Evolutionary conservation across 495 filamentous ascomycete genomes (phyloP).

Genomic region (Opeltia flavorubescens): DNA sequence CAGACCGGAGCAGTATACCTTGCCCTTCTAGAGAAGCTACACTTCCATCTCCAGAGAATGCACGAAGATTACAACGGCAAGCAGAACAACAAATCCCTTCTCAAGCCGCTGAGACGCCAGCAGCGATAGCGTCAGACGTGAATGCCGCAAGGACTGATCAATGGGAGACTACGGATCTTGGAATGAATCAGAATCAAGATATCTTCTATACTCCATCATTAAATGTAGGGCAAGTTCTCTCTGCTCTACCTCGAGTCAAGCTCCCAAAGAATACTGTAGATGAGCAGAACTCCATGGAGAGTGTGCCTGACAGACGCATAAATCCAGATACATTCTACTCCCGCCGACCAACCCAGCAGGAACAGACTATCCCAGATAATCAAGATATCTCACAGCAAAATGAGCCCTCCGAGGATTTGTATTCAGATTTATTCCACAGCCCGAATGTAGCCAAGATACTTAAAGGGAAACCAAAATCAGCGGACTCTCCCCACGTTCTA

Average conservation of each 20-base stretch:
- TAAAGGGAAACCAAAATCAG: background rate
- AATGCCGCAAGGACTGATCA: slow-evolving; percentile 11
- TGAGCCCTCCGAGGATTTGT: slow-evolving; percentile 39
- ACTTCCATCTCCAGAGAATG: slow-evolving; percentile 22
- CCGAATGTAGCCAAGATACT: slow-evolving; percentile 44
- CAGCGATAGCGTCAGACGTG: slow-evolving; percentile 18
- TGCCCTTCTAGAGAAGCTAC: slow-evolving; percentile 24
- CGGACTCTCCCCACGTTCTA: slow-evolving; percentile 5
- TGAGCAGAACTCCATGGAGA: slow-evolving; percentile 24
- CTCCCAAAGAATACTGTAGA: slow-evolving; percentile 40
- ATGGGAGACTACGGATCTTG: slow-evolving; percentile 11
- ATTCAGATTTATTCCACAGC: slow-evolving; percentile 47
- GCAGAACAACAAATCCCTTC: slow-evolving; percentile 44
- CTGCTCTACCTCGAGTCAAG: slow-evolving; percentile 43
- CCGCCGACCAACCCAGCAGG: slow-evolving; percentile 14
- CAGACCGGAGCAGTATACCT: slow-evolving; percentile 20
- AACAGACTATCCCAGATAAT: slow-evolving; percentile 9
- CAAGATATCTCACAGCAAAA: slow-evolving; percentile 24
- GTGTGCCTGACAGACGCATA: slow-evolving; percentile 26
- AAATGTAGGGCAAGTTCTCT: slow-evolving; percentile 30
- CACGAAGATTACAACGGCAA: slow-evolving; percentile 33
- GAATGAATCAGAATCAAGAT: slow-evolving; percentile 39
- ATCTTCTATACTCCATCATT: slow-evolving; percentile 41
- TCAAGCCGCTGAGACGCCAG: slow-evolving; percentile 22
- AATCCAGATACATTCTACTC: slow-evolving; percentile 46